Base-by-base conservation (phyloP, 345 rosid species). In the Pistacia integerrima region DNA sequence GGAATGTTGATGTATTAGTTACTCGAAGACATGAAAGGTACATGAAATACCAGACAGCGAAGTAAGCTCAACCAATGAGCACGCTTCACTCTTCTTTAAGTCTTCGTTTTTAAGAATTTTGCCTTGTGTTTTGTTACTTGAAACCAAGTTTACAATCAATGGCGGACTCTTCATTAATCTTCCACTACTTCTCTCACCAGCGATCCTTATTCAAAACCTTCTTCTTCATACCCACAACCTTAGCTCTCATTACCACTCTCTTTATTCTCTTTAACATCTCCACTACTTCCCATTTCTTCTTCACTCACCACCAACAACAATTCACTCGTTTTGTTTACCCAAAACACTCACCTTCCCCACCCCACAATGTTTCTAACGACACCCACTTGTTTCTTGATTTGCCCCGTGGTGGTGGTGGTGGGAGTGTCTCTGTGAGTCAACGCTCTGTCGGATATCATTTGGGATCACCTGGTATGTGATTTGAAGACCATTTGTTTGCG, bases 221-320 rank as follows among this genome's bases (percentile, higher is more conserved):
- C 76, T 84, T 89, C 84, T 83, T 84, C 66, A 46, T 87, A 10
- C 88, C 93, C 74, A 73, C 93, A 11, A 58, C 79, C 76, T 70
- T 90, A 68, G 90, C 88, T 73, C 87, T 90, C 75, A 20, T 81
- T 30, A 80, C 93, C 55, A 74, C 84, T 55, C 77, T 87, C 63
- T 70, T 81, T 76, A 67, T 90, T 77, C 82, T 90, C 74, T 65
- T 86, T 67, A 82, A 87, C 74, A 72, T 90, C 75, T 86, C 76
- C 84, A 67, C 81, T 8, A 86, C 93, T 49, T 84, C 91, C 17
- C 75, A 61, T 75, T 73, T 89, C 77, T 82, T 78, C 85, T 71
- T 56, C 69, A 9, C 79, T 33, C 69, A 76, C 56, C 74, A 58
- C 8, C 67, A 4, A 0, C 67, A 11, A 38, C 7, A 6, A 52